These are phyloP conservation scores for Aureobasidium pullulans DNA, from an alignment of 2,329 filamentous ascomycete species.

Conservation along the genomic window DNA sequence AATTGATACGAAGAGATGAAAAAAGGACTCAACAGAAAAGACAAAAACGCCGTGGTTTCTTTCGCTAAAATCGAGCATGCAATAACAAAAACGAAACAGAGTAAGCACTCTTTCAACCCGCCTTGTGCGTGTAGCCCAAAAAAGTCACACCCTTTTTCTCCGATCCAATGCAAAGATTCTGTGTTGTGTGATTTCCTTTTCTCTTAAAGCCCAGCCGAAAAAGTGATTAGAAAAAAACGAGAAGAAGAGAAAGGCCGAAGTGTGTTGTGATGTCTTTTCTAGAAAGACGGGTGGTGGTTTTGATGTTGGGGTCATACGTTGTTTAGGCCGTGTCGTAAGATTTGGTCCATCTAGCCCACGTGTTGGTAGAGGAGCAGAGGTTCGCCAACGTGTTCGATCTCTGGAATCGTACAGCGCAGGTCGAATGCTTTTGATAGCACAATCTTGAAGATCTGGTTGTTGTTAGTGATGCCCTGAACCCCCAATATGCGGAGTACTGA, in stretches of 20 bases:
- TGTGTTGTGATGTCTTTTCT: not conserved
- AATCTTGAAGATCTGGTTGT: conserved; percentile 90
- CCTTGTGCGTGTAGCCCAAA: not conserved
- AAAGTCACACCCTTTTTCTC: not conserved
- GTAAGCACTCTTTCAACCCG: not conserved
- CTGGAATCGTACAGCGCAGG: conserved; percentile 96
- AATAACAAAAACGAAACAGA: not conserved
- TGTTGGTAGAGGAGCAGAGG: conserved; percentile 76
- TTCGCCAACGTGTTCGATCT: conserved; percentile 97
- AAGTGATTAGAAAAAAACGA: conserved; percentile 1
- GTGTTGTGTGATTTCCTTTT: conserved; percentile 2
- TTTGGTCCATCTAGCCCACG: conserved; percentile 24
- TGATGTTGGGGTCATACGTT: not conserved
- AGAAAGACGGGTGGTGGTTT: not conserved
- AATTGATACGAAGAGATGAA: not conserved
- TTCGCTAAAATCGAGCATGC: conserved; percentile 14
- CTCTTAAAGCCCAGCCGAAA: conserved; percentile 9
- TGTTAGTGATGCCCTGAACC: not conserved
- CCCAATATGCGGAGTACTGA: conserved; percentile 30
- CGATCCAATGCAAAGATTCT: conserved; percentile 8
- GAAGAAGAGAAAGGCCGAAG: not conserved
- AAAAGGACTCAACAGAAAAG: not conserved
- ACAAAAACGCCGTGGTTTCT: conserved; percentile 8
- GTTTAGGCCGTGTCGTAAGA: not conserved
- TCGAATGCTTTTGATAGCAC: conserved; percentile 98